Evolutionary conservation across 495 filamentous ascomycete species (phyloP).

Genomic region (Paragyromitra xinjiangensis): DNA sequence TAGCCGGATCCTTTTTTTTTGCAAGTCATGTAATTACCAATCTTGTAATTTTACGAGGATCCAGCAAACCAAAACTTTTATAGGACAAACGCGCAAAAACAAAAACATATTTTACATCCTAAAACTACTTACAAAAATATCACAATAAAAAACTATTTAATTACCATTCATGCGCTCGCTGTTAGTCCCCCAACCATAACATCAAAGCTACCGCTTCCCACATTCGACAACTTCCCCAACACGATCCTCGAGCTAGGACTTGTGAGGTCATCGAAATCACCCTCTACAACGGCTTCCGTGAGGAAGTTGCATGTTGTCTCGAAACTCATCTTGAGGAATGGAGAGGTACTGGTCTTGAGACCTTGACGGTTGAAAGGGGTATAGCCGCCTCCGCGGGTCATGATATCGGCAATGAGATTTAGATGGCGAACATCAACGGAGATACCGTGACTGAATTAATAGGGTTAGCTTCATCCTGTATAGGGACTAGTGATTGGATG

Average conservation of each 20-base stretch:
- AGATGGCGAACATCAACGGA: slow-evolving; percentile 90
- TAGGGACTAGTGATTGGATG: not conserved
- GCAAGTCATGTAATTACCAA: no score
- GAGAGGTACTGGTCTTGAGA: slow-evolving; percentile 79
- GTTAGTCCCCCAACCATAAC: slow-evolving; percentile 69
- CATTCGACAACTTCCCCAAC: slow-evolving; percentile 77
- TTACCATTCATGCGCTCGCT: not conserved
- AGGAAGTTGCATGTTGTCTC: slow-evolving; percentile 95
- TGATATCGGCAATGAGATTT: slow-evolving; percentile 94
- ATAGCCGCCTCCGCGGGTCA: slow-evolving; percentile 90
- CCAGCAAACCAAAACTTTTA: slow-evolving; percentile 17
- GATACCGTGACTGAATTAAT: slow-evolving; percentile 77
- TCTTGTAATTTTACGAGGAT: no score
- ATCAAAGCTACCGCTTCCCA: slow-evolving; percentile 93
- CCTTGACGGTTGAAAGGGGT: slow-evolving; percentile 90
- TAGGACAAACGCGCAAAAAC: not conserved
- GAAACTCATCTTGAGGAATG: slow-evolving; percentile 98
- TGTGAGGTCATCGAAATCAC: slow-evolving; percentile 86
- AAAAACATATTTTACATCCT: slow-evolving; percentile 21
- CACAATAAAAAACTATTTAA: slow-evolving; percentile 20
- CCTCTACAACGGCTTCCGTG: slow-evolving; percentile 86
- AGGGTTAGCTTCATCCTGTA: not conserved
- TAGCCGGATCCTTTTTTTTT: no score
- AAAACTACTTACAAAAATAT: slow-evolving; percentile 10
- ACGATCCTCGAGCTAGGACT: slow-evolving; percentile 90